Evolutionary conservation across 2,329 filamentous ascomycete species (phyloP), one percentile per base, ranked within the genome.

Genomic region (Colletotrichum eremochloae): DNA sequence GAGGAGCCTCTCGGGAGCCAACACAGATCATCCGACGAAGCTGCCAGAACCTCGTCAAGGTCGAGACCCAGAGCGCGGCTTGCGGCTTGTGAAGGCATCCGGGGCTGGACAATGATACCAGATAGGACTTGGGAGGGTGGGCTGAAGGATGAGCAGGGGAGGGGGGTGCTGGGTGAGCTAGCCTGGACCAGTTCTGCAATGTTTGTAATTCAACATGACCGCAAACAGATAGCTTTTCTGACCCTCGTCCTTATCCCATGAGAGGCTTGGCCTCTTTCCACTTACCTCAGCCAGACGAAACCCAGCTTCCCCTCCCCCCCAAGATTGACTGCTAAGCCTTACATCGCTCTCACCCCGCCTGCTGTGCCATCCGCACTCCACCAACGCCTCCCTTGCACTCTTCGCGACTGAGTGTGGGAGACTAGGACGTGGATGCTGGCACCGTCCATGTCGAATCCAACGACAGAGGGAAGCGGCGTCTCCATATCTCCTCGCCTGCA

Each of bases 191-290:
- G 44, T 33, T 44, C 38, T 58, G 29, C 46, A 66, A 55, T 68
- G 44, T 46, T 68, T 68, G 20, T 44, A 58, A 53, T 58, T 11
- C 65, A 63, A 40, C 55, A 63, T 69, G 52, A 38, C 69, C 60
- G 69, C 69, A 72, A 72, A 72, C 69, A 72, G 69, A 72, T 72
- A 64, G 69, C 69, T 67, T 20, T n/a, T 40, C 50, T 56, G 42
- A 29, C 50, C 36, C 36, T 53, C 20, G n/a, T 46, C 31, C 62
- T 46, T 33, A 50, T 40, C 50, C 46, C 24, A 42, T 48, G 33
- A 68, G 12, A 20, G 38, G 53, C 65, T 63, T 58, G 56, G 65
- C 65, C 44, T 50, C 57, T 44, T 57, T 58, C 38, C 64, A 33
- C 48, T 18, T 24, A 40, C 36, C 44, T 68, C 58, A 46, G 53